Evolutionary conservation across 164 flowering plant genomes (phyloP), one percentile per base, ranked within the genome.

Genomic region (Buxus sempervirens): DNA sequence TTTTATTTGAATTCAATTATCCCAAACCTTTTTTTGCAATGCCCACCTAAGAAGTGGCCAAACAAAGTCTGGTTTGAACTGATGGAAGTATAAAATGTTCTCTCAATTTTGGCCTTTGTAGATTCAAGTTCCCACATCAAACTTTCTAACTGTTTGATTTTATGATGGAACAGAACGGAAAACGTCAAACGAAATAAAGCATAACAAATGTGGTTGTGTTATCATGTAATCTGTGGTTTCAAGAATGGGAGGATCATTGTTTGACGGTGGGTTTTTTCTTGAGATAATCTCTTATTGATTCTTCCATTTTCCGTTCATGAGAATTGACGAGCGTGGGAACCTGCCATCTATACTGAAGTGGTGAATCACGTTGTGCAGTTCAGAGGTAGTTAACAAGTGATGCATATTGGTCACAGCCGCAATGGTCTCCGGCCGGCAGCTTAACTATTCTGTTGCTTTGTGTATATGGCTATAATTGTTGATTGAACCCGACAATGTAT

Each of bases 151-250:
- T 49, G 4, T 54, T 4, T 38, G 63, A 21, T 24, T 75, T 63
- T 61, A 24, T 36, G n/a, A 20, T 70, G 69, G 24, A 65, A 71
- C 91, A 89, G 97, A 84, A 58, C 87, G 84, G 83, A 89, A 83
- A 74, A 60, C 66, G 27, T 49, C 68, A 23, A 75, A 72, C 28
- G 71, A 82, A 61, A 73, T 78, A 21, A 70, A 82, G 72, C 88
- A 79, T 74, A 82, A 72, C 80, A 87, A 72, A 75, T 91, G 97
- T 62, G 79, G 51, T 5, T 91, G 97, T 78, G 86, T 79, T 28
- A 87, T 90, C 76, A 72, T 88, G 77, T 90, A 73, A 82, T 48
- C 26, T 63, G 62, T 76, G 60, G 58, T 54, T 72, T 15, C 54
- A 15, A 60, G 32, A 41, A 66, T 12, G 20, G 72, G 28, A 65